These are phyloP conservation scores for Xylariaceae sp. DNA, from an alignment of 2,329 filamentous ascomycete genomes.

Conservation along the genomic window DNA sequence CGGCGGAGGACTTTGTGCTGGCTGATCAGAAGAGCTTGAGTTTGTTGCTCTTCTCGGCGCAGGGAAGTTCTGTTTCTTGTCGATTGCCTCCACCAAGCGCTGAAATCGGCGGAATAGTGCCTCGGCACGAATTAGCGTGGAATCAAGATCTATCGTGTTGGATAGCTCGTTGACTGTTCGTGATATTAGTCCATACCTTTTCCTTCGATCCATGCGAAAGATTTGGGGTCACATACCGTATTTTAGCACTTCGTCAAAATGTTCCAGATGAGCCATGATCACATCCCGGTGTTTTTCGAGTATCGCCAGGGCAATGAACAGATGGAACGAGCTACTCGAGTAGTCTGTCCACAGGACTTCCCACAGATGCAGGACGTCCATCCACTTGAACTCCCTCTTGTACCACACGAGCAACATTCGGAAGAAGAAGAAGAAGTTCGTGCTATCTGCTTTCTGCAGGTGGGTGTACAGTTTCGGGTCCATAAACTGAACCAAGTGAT, in stretches of 20 bases:
- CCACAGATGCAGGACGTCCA: conserved; percentile 83
- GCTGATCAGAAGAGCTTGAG: conserved; percentile 13
- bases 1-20: conserved; percentile 14
- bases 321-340: conserved; percentile 81
- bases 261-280: conserved; percentile 89
- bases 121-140: conserved; percentile 83
- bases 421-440: conserved; percentile 99
- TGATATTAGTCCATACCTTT: conserved; percentile 5
- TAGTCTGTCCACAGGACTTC: conserved; percentile 94
- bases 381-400: conserved; percentile 93
- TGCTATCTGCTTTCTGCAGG: conserved; percentile 84
- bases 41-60: conserved; percentile 37
- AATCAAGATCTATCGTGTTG: conserved; percentile 84
- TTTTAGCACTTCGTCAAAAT: conserved; percentile 96
- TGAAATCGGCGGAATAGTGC: conserved; percentile 84
- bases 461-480: conserved; percentile 92
- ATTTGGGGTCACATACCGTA: conserved; percentile 63
- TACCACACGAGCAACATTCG: conserved; percentile 99
- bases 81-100: conserved; percentile 81
- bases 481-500: conserved; percentile 94
- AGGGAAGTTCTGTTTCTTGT: conserved; percentile 86
- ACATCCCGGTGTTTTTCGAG: conserved; percentile 94
- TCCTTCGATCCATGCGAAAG: conserved; percentile 10
- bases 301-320: conserved; percentile 91
- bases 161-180: conserved; percentile 84